Evolutionary conservation across 116 monocot genomes (phyloP), one percentile per base, ranked within the genome.

Genomic region (Iris pallida): DNA sequence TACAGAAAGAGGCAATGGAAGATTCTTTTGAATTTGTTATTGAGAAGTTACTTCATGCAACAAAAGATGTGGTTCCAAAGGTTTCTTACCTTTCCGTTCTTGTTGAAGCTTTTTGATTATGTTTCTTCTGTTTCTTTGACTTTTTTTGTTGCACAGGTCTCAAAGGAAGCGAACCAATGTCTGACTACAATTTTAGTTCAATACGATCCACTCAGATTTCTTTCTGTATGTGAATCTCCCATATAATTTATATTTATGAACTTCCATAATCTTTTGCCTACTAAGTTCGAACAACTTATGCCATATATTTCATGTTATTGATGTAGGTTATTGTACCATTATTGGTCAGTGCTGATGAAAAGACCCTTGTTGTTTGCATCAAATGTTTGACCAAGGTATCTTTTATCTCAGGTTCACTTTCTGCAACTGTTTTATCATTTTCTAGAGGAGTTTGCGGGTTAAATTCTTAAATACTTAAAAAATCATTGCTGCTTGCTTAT

Each of bases 381-480:
- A 93, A 98, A 70, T 93, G 88, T 82, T 88, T 98, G 72, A 93
- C 90, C 57, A 98, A 98, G 98, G 98, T 98, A 65, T 8, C 13
- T 64, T 45, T 45, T 44, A 61, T 30, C 30, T 30, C 30, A 30
- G 30, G 3, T 30, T 30, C 30, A 30, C 30, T 30, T 30, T 30
- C 30, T 30, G 30, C 30, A 30, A 30, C 30, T 30, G 3, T 30
- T 30, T 30, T 1, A 3, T 30, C 0, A 30, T 30, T 30, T 30
- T 30, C 30, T 30, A 30, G 3, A 30, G 30, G 30, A 30, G 30
- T 30, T 30, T 30, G 3, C 3, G 30, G 30, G 30, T 3, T 30
- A 30, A 30, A 30, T 1, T 3, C 3, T 30, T 0, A 30, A 1
- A 30, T 0, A 1, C 30, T 30, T 30, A 30, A 30, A 30, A 30